Base-by-base conservation (phyloP, 2,329 filamentous ascomycete species). In the Diaporthe longicolla region DNA sequence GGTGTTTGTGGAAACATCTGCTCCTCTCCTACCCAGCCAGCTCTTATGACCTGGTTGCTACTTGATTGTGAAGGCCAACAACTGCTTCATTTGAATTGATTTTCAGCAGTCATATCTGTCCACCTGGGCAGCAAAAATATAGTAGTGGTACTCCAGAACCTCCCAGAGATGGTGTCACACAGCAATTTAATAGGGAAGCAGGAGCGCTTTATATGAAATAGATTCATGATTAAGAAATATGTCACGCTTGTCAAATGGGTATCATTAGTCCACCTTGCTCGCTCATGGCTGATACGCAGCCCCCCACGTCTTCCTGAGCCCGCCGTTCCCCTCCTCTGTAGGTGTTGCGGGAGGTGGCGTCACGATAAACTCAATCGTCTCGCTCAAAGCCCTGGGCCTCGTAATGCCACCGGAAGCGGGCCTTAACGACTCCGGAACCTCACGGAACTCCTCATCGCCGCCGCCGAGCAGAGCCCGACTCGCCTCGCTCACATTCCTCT, bases 351-450 rank as follows among this genome's bases (percentile, higher is more conserved):
- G 71, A 32, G 74, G 74, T 13, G 74, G 74, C 58, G 74, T 75
- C 26, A 75, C 74, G 4, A 75, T 61, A 45, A 75, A 75, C 26
- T 69, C 66, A 24, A 75, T 75, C 59, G 72, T 68, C 71, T 73
- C 74, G 26, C 74, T 75, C 69, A 61, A 2, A 9, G 55, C 69
- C 54, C 72, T 73, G 19, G 74, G 74, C n/a, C 71, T 73, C 24
- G 58, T 65, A 17, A n/a, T 32, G 17, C 29, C 29, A 24, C 54
- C 55, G 1, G 37, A 63, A 19, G 37, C 37, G 5, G 70, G 70
- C 26, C 74, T 61, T 26, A 75, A 32, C 52, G 69, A 45, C 52
- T 66, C 66, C 3, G 73, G 70, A n/a, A 68, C 32, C 26, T 21
- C n/a, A 15, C 29, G 24, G 3, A n/a, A 32, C 0, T 63, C 71